Evolutionary conservation across 1,284 basidiomycete genomes (phyloP), one percentile per base, ranked within the genome.

Genomic region (Singerocomus inundabilis): DNA sequence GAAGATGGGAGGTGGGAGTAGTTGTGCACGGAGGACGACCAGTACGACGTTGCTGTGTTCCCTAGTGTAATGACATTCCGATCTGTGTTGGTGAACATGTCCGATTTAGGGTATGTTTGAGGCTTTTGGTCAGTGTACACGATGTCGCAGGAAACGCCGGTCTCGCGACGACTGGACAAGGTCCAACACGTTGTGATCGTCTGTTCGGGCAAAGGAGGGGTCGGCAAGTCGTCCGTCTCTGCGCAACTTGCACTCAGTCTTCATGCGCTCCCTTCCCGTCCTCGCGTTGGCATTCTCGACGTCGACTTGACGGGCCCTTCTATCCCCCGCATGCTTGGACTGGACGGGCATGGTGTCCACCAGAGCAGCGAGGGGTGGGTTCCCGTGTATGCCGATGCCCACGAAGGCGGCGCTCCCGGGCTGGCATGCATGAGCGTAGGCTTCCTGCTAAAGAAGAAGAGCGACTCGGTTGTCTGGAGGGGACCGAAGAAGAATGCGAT

Each of bases 401-500:
- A 70, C 3, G 51, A 60, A 8, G 67, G 66, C n/a, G 65, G 66
- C 25, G 80, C 78, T 48, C 79, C 83, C 35, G 72, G 91, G 55
- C 70, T 99, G 48, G 88, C 87, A 6, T 94, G 93, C 65, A 99
- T 99, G 97, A 93, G 89, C 63, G 95, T 99, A 12, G 97, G 94
- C 3, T 98, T 99, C 67, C 71, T 99, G 60, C 71, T 99, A 54
- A 91, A 91, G 70, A 87, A 85, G 62, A 87, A 86, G 62, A 90
- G 90, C 45, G 95, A 98, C 66, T 91, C 88, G 13, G 93, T 99
- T 32, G 92, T 99, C 0, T 99, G 97, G 97, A 76, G 97, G 58
- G 97, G 97, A 0, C 97, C 97, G 31, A 99, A 99, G 80, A 99
- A 99, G 81, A 98, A 98, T 63, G 97, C 93, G 41, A 99, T 99